A percentile compares a stretch with the other conserved stretches of the same genome.
Conservation (phyloP, 495 filamentous ascomycete species). For the Penicillium odoratum region DNA sequence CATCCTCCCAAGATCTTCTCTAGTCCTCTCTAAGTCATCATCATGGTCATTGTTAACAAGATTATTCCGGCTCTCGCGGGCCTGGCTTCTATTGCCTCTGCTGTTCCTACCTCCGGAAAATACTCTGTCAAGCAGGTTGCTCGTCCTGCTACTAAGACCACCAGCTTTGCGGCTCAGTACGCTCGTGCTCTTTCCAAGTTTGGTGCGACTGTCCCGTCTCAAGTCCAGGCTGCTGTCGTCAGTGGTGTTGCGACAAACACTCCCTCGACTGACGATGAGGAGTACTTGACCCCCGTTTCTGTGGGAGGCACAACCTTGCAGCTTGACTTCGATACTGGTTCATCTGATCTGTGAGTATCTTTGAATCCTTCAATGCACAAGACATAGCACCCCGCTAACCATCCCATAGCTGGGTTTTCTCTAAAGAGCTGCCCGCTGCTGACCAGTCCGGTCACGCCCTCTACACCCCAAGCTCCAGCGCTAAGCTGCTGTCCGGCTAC, state of each 20-base stretch:
- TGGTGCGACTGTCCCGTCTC: constrained; percentile 35
- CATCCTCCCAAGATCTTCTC: background rate
- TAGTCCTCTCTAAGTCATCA: constrained; percentile 7
- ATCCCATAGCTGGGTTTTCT: constrained; percentile 49
- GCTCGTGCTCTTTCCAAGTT: constrained; percentile 44
- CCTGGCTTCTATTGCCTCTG: constrained; percentile 30
- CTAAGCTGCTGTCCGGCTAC: constrained; percentile 47
- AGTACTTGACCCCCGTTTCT: constrained; percentile 64
- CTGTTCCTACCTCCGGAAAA: constrained; percentile 27
- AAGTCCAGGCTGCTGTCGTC: constrained; percentile 32
- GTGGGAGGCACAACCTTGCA: constrained; percentile 61
- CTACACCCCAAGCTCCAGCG: constrained; percentile 53
- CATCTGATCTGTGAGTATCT: constrained; percentile 63
- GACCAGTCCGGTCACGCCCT: constrained; percentile 57
- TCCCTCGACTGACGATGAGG: constrained; percentile 56
- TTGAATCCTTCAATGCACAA: background rate
- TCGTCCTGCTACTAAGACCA: constrained; percentile 25
- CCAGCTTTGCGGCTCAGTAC: constrained; percentile 41
- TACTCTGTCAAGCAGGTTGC: constrained; percentile 43
- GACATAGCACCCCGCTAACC: constrained; percentile 2
- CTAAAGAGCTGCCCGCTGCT: constrained; percentile 37
- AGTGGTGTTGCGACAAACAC: constrained; percentile 48
- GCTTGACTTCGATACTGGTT: constrained; percentile 73
- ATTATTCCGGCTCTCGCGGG: constrained; percentile 26
- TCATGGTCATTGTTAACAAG: constrained; percentile 40